These are phyloP conservation scores for Drechslera avenae DNA, from an alignment of 2,329 filamentous ascomycete genomes.

Conservation along the genomic window DNA sequence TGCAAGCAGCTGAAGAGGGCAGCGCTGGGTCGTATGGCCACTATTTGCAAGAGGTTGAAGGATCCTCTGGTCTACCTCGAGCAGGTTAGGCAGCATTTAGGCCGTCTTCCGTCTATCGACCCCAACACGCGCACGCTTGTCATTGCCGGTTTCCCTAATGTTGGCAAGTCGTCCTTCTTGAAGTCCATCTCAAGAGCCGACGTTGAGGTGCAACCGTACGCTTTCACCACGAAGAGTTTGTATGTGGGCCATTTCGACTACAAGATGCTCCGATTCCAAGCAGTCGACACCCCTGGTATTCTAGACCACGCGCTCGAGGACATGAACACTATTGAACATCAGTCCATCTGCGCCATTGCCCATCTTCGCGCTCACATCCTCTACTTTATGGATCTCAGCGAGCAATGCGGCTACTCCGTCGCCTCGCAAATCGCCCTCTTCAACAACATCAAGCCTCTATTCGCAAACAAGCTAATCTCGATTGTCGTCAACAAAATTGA, in stretches of 20 bases:
- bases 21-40: slow-evolving; percentile 96
- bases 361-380: slow-evolving; percentile 93
- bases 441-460: slow-evolving; percentile 90
- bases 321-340: slow-evolving; percentile 99
- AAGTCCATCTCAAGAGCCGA: slow-evolving; percentile 91
- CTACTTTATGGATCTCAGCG: slow-evolving; percentile 97
- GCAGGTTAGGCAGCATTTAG: slow-evolving; percentile 94
- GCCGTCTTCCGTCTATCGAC: slow-evolving; percentile 96
- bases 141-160: slow-evolving; percentile 95
- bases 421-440: slow-evolving; percentile 92
- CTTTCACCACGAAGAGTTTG: slow-evolving; percentile 96
- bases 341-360: slow-evolving; percentile 95
- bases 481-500: slow-evolving; percentile 99
- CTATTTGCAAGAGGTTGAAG: slow-evolving; percentile 91
- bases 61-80: slow-evolving; percentile 95
- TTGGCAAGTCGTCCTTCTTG: slow-evolving; percentile 92
- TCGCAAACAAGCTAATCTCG: slow-evolving; percentile 96
- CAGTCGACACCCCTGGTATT: slow-evolving; percentile 98
- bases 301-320: slow-evolving; percentile 96
- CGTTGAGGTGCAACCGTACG: slow-evolving; percentile 96
- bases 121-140: slow-evolving; percentile 94
- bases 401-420: slow-evolving; percentile 95
- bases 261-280: slow-evolving; percentile 87
- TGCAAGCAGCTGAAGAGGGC: slow-evolving; percentile 99
- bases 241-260: slow-evolving; percentile 99